Evolutionary conservation across 192 early-diverging fungal species (phyloP).

Genomic region (Bifiguratus adelaidae): DNA sequence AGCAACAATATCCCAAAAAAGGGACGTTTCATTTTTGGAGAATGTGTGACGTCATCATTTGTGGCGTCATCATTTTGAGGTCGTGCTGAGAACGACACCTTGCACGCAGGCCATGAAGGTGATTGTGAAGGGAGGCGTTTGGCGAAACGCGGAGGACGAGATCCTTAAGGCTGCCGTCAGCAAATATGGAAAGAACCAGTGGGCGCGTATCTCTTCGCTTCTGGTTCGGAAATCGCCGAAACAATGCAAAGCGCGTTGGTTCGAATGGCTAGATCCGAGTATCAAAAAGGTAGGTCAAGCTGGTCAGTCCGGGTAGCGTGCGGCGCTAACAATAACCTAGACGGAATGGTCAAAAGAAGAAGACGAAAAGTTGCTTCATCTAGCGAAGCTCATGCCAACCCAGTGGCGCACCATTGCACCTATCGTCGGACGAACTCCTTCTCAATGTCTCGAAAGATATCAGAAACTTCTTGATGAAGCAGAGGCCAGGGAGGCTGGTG

Average conservation of each 20-base stretch:
- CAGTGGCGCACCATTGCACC: conserved; percentile 99
- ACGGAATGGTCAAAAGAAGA: conserved; percentile 99
- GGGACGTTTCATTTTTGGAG: no score
- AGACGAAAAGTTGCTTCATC: conserved; percentile 93
- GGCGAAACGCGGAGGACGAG: conserved; percentile 99
- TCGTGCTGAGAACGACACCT: no score
- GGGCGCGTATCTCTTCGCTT: conserved; percentile 95
- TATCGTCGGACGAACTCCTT: conserved; percentile 91
- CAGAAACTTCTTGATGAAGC: conserved; percentile 94
- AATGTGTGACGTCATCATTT: no score
- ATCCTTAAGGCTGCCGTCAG: conserved; percentile 95
- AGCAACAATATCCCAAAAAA: no score
- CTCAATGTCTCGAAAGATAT: conserved; percentile 96
- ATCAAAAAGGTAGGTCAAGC: conserved; percentile 73
- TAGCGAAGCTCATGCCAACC: conserved; percentile 98
- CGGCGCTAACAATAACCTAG: conserved; percentile 8
- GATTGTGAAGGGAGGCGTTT: conserved; percentile 87
- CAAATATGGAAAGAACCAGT: conserved; percentile 99
- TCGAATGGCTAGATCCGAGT: conserved; percentile 97
- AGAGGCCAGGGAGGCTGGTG: conserved; percentile 58
- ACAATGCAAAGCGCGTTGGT: conserved; percentile 99
- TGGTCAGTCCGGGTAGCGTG: background rate
- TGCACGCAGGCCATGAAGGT: conserved; percentile 44
- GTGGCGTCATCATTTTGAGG: no score
- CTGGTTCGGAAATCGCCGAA: conserved; percentile 92